These are phyloP conservation scores for Flaveria floridana DNA, from an alignment of 140 eudicot species.

Conservation along the genomic window DNA sequence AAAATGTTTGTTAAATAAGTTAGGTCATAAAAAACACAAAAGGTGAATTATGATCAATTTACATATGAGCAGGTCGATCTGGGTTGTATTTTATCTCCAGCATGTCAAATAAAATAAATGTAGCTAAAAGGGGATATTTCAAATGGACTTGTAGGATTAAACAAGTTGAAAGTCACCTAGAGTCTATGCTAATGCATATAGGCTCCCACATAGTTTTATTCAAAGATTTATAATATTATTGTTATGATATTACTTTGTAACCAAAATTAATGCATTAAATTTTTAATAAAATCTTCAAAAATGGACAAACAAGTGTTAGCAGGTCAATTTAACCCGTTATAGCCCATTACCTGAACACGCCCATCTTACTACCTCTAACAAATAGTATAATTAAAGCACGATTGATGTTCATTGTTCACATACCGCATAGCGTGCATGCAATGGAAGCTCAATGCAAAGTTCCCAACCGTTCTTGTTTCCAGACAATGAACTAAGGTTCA, in stretches of 20 bases:
- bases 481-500: constrained; percentile 29
- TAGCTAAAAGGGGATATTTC: background rate
- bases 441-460: constrained; percentile 55
- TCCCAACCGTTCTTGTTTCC: constrained; percentile 43
- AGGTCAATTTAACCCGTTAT: background rate
- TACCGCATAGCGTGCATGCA: constrained; percentile 87
- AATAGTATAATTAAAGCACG: constrained; percentile 6
- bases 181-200: background rate
- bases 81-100: background rate
- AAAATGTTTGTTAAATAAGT: background rate
- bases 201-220: background rate
- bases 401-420: constrained; percentile 21
- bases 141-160: background rate
- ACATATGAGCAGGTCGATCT: background rate
- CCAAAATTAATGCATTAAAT: background rate
- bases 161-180: background rate
- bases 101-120: background rate
- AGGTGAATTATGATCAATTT: background rate
- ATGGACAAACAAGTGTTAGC: background rate
- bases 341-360: background rate
- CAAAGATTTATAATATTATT: background rate
- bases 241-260: background rate
- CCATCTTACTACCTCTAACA: constrained; percentile 4
- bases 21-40: background rate
- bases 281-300: background rate